Evolutionary conservation across 2,329 filamentous ascomycete genomes (phyloP).

Genomic region (Aureobasidium namibiae): DNA sequence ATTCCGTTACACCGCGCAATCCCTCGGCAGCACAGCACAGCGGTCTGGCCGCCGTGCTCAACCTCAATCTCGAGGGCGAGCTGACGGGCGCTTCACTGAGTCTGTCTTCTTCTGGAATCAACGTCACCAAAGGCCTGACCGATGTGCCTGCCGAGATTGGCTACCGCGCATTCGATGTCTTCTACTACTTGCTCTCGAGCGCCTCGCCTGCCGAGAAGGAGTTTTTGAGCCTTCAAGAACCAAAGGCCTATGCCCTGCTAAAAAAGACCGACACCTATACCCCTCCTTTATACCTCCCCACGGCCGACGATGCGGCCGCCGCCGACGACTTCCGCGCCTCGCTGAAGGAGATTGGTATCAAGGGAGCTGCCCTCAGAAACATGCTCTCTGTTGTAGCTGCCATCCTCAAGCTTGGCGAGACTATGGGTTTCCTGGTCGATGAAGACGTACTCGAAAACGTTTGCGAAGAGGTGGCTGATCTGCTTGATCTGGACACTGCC

Average conservation of each 20-base stretch:
- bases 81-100: slow-evolving; percentile 67
- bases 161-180: slow-evolving; percentile 91
- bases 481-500: slow-evolving; percentile 82
- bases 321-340: slow-evolving; percentile 87
- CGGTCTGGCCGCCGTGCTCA: slow-evolving; percentile 72
- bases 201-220: slow-evolving; percentile 83
- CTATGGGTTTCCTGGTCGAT: slow-evolving; percentile 75
- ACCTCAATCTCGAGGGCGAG: slow-evolving; percentile 71
- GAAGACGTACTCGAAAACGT: slow-evolving; percentile 75
- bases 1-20: slow-evolving; percentile 81
- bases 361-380: slow-evolving; percentile 71
- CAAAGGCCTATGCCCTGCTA: slow-evolving; percentile 69
- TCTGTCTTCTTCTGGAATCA: slow-evolving; percentile 78
- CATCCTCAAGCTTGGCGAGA: slow-evolving; percentile 84
- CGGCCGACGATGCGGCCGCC: slow-evolving; percentile 83
- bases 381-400: slow-evolving; percentile 81
- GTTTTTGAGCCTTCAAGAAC: slow-evolving; percentile 70
- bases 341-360: slow-evolving; percentile 88
- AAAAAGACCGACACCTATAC: slow-evolving; percentile 77
- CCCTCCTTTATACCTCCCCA: slow-evolving; percentile 80
- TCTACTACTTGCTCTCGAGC: slow-evolving; percentile 93
- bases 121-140: slow-evolving; percentile 71
- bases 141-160: slow-evolving; percentile 71
- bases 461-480: slow-evolving; percentile 80
- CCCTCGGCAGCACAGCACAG: slow-evolving; percentile 75